Base-by-base conservation (phyloP, 345 rosid species). In the Turnera subulata region DNA sequence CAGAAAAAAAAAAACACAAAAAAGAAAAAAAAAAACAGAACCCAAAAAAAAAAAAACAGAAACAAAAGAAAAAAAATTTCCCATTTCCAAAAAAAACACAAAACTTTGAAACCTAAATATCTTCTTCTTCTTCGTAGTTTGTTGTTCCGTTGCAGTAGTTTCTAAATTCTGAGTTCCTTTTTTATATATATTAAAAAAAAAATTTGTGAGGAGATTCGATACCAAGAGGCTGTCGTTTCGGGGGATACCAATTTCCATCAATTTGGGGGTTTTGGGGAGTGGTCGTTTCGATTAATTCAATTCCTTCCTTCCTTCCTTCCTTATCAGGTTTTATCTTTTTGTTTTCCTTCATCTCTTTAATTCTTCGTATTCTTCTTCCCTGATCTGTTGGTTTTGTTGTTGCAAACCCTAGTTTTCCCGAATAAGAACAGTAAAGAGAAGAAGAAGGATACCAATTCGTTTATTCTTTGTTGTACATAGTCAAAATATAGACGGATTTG, bases 131-230 rank as follows among this genome's bases (percentile, higher is more conserved):
- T 23, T 11, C 39, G 37, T 49, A 24, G 25, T 6, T 20, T 22
- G 11, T 38, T 29, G 25, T n/a, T n/a, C n/a, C n/a, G n/a, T n/a
- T n/a, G n/a, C n/a, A n/a, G n/a, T n/a, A n/a, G n/a, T n/a, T n/a
- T n/a, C n/a, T n/a, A n/a, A n/a, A n/a, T n/a, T n/a, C n/a, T n/a
- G n/a, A n/a, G n/a, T n/a, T n/a, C n/a, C n/a, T n/a, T n/a, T n/a
- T n/a, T n/a, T n/a, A n/a, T n/a, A n/a, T n/a, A n/a, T n/a, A n/a
- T n/a, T n/a, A n/a, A n/a, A n/a, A n/a, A n/a, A n/a, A n/a, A n/a
- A n/a, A n/a, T n/a, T n/a, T n/a, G n/a, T n/a, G n/a, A n/a, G 32
- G 55, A 50, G 65, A 48, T 54, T 67, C 61, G 55, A 55, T 61
- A 16, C 65, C 50, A 20, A 55, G 64, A 2, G 56, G n/a, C 13